phyloP scores from a whole-genome alignment of 1,284 basidiomycete species.

The Cryptococcus maquisensis region DNA sequence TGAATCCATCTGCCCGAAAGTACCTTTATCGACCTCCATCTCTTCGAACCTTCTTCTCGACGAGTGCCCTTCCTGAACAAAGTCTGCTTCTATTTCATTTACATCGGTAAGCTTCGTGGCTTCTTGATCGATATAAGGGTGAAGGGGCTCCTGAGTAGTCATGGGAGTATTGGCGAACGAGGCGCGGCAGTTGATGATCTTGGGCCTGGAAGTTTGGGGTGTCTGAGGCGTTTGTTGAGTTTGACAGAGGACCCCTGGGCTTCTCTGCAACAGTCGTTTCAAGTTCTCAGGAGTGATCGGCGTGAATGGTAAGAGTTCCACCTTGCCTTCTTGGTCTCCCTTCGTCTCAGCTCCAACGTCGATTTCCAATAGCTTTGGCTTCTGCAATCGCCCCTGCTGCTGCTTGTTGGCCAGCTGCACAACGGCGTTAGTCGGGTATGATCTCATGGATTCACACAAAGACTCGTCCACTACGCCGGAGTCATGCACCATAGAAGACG shows the following conservation, averaged over 20 bases:
- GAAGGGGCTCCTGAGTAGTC: neutral
- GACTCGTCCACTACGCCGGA: too few relatives aligned
- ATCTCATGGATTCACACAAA: neutral
- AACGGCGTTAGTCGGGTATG: neutral
- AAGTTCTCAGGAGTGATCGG: neutral
- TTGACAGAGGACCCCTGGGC: neutral
- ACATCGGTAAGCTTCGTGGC: neutral
- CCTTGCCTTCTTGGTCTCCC: neutral
- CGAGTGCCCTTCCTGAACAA: neutral
- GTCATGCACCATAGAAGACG: neutral
- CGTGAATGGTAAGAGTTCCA: constrained; percentile 5
- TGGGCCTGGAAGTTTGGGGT: neutral
- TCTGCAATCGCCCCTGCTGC: neutral
- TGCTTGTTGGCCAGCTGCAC: neutral
- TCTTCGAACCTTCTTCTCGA: neutral
- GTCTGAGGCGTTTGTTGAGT: neutral
- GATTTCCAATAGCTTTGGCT: neutral
- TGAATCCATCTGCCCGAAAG: neutral
- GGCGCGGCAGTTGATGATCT: neutral
- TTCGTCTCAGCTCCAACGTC: neutral
- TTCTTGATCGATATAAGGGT: neutral
- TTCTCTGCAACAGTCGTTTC: neutral
- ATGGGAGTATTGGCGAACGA: neutral
- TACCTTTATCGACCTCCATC: neutral
- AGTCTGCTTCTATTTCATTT: neutral